Evolutionary conservation across 179 eudicot species (phyloP).

Genomic region (Silene vulgaris): DNA sequence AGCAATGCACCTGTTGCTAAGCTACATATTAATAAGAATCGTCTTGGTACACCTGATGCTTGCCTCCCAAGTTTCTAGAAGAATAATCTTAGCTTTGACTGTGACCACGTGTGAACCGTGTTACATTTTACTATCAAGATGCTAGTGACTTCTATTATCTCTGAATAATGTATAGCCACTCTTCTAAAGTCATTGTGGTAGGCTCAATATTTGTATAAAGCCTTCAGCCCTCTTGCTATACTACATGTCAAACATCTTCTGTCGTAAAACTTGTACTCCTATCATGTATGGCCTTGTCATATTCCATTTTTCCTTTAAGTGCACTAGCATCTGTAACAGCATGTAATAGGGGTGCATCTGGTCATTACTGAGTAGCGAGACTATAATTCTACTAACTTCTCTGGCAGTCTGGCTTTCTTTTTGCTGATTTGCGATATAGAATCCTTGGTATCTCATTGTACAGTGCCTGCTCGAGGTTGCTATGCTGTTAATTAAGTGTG

Average conservation of each 20-base stretch:
- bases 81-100: background rate
- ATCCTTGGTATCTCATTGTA: background rate
- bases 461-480: background rate
- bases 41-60: background rate
- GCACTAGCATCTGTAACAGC: background rate
- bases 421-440: background rate
- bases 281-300: no score
- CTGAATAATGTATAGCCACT: background rate
- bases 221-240: no score
- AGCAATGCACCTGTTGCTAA: slow-evolving; percentile 1
- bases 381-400: background rate
- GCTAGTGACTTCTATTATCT: background rate
- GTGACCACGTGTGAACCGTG: background rate
- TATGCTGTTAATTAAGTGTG: background rate
- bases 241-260: no score
- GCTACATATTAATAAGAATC: background rate
- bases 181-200: background rate
- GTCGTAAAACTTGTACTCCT: no score
- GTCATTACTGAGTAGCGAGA: background rate
- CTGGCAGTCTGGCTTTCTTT: background rate
- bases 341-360: background rate
- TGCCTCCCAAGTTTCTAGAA: background rate
- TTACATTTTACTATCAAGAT: background rate
- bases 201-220: no score
- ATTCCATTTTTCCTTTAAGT: background rate